These are phyloP conservation scores for Bjerkandera adusta DNA, from an alignment of 1,284 basidiomycete genomes.

Conservation along the genomic window DNA sequence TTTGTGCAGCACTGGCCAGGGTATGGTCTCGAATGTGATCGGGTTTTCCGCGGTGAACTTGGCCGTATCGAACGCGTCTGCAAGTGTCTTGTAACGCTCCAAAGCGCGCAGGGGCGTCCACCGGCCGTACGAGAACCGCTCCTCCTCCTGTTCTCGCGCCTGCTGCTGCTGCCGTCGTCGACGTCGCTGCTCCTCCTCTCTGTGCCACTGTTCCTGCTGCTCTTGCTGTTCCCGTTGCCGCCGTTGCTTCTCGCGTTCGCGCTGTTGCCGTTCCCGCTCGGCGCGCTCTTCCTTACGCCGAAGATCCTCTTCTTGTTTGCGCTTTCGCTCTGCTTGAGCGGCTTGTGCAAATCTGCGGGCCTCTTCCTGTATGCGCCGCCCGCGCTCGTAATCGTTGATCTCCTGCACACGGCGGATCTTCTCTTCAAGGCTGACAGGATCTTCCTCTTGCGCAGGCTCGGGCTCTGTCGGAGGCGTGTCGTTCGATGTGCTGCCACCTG, in stretches of 20 bases:
- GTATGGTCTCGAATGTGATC: constrained; percentile 56
- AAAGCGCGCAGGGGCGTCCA: constrained; percentile 64
- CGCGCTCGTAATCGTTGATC: constrained; percentile 29
- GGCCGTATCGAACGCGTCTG: constrained; percentile 59
- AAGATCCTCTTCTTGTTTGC: constrained; percentile 35
- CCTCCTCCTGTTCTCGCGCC: constrained; percentile 33
- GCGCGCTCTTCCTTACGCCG: constrained; percentile 34
- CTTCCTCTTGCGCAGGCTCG: constrained; percentile 6
- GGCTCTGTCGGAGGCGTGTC: background rate
- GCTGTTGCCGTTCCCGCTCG: constrained; percentile 40
- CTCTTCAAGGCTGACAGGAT: constrained; percentile 19
- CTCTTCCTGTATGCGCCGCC: constrained; percentile 32
- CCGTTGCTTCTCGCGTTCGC: constrained; percentile 44
- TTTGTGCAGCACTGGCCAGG: constrained; percentile 66
- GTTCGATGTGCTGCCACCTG: background rate
- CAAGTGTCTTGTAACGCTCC: constrained; percentile 57
- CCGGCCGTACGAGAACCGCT: constrained; percentile 50
- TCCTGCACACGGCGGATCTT: constrained; percentile 18
- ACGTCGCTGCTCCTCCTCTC: constrained; percentile 27
- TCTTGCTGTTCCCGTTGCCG: constrained; percentile 32
- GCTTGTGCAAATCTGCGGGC: constrained; percentile 8
- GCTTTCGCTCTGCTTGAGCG: constrained; percentile 37
- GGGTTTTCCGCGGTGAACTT: constrained; percentile 51
- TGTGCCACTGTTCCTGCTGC: constrained; percentile 4
- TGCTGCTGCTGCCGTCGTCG: constrained; percentile 22